Evolutionary conservation across 2,329 filamentous ascomycete species (phyloP).

Genomic region (Ceratocystiopsis brevicomis): DNA sequence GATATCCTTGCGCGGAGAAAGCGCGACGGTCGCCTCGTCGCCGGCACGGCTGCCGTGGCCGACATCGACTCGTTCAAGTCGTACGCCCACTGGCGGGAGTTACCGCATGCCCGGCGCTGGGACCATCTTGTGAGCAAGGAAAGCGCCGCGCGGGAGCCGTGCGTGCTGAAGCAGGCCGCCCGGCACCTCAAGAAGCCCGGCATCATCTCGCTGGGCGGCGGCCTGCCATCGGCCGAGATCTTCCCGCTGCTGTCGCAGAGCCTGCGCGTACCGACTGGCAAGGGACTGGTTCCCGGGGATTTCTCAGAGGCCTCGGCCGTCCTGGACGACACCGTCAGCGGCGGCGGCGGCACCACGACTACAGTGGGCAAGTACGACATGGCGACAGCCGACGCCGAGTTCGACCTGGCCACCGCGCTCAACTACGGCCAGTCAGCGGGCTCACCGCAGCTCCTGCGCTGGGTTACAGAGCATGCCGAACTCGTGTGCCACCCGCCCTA

Average conservation of each 20-base stretch:
- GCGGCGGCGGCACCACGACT: slow-evolving; percentile 33
- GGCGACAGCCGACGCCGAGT: slow-evolving; percentile 19
- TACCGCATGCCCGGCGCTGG: slow-evolving; percentile 66
- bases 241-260: slow-evolving; percentile 75
- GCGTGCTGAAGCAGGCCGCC: slow-evolving; percentile 68
- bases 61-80: slow-evolving; percentile 74
- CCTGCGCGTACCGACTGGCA: slow-evolving; percentile 49
- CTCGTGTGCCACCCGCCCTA: slow-evolving; percentile 76
- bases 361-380: slow-evolving; percentile 73
- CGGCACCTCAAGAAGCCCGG: slow-evolving; percentile 61
- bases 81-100: slow-evolving; percentile 26
- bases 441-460: slow-evolving; percentile 71
- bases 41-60: slow-evolving; percentile 56
- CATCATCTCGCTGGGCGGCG: slow-evolving; percentile 81
- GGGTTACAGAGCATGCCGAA: slow-evolving; percentile 88
- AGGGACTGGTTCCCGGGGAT: slow-evolving; percentile 21
- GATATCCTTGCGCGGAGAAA: slow-evolving; percentile 48
- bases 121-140: slow-evolving; percentile 50
- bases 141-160: slow-evolving; percentile 39
- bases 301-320: slow-evolving; percentile 53
- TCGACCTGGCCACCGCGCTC: slow-evolving; percentile 70
- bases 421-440: slow-evolving; percentile 88
- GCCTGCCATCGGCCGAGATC: slow-evolving; percentile 71
- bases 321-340: slow-evolving; percentile 10
- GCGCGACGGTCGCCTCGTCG: slow-evolving; percentile 53